These are phyloP conservation scores for Vitis vinifera DNA, from an alignment of 164 flowering plant species.

Conservation along the genomic window DNA sequence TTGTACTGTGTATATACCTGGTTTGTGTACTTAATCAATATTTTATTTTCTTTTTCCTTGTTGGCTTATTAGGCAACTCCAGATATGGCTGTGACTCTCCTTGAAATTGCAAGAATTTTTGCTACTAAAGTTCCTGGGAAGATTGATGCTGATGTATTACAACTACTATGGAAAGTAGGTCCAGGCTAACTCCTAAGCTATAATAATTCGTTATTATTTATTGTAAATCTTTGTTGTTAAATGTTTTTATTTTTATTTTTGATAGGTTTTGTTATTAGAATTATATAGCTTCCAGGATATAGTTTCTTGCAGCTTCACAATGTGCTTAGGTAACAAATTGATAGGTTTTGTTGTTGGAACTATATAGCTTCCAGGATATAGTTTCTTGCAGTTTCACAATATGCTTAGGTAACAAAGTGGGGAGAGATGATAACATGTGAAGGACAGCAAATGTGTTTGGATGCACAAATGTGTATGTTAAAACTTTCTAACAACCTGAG, in stretches of 20 bases:
- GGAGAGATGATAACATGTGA: too few relatives aligned
- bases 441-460: too few relatives aligned
- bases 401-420: too few relatives aligned
- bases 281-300: too few relatives aligned
- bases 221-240: too few relatives aligned
- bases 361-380: too few relatives aligned
- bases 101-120: conserved; percentile 94
- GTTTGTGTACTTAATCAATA: not conserved
- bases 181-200: conserved; percentile 1
- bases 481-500: too few relatives aligned
- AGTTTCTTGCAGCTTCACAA: not conserved
- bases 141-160: conserved; percentile 97
- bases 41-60: not conserved
- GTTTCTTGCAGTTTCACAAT: too few relatives aligned
- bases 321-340: not conserved
- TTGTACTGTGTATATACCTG: not conserved
- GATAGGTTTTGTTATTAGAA: not conserved
- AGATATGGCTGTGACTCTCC: conserved; percentile 98
- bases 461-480: too few relatives aligned
- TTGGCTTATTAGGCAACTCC: conserved; percentile 81
- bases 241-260: too few relatives aligned
- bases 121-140: conserved; percentile 99
- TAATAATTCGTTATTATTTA: not conserved
- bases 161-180: conserved; percentile 94
- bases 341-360: too few relatives aligned